Base-by-base conservation (phyloP, 495 filamentous ascomycete species). In the Podospora sp. region DNA sequence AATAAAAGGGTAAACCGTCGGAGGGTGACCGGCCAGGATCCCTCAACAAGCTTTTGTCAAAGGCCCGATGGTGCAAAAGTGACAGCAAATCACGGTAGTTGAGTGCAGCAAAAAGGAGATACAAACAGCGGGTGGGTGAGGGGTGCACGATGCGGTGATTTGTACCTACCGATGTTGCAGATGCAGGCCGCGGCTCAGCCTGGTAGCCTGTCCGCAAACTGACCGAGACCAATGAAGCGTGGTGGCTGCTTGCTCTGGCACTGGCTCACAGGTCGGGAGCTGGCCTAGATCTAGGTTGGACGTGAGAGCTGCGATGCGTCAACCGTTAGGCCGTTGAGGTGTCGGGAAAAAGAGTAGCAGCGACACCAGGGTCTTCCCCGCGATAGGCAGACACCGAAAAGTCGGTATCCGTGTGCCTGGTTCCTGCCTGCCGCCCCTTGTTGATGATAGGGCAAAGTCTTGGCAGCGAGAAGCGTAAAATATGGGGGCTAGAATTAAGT, bases 151-250 rank as follows among this genome's bases (percentile, higher is more conserved):
- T 22, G n/a, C 22, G n/a, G 20, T n/a, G 20, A 55, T 26, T 6
- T 21, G 26, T 16, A 69, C 69, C 58, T 71, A 71, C 69, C 65
- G 62, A 40, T 50, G 65, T 68, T 52, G 67, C 64, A 66, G 60
- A 60, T 62, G 65, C 66, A 68, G 65, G 62, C 29, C 3, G 29
- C 22, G 51, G 52, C 60, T 55, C 52, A 46, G 36, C 33, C 12
- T 24, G 59, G 50, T 65, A 65, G 72, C 60, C 63, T 68, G 59
- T 63, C 65, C 18, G 29, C 20, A 65, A 61, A 65, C 29, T 53
- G 63, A 53, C 63, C 51, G n/a, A 69, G 53, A 62, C 69, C 69
- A 75, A 71, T 71, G 68, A 70, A 66, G 66, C 62, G 59, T 68
- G 21, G 35, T 51, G 35, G 35, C 61, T 65, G 56, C 56, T 59